A percentile compares a stretch with the other conserved stretches of the same genome.
Evolutionary conservation across 176 grass and related monocot species (phyloP).

Genomic region (Pontederia crassipes): DNA sequence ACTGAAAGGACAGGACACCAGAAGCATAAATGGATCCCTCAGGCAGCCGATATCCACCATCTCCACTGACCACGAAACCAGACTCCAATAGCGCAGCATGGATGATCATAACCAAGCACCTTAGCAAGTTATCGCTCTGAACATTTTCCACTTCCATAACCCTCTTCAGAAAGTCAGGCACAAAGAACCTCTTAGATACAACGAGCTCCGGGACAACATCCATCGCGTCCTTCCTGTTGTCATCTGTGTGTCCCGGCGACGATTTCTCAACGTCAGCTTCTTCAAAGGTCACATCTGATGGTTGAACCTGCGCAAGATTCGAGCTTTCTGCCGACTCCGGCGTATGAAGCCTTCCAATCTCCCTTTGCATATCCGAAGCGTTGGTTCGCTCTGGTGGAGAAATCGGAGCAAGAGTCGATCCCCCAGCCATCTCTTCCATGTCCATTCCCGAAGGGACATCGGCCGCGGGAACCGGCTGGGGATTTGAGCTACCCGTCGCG

Average conservation of each 20-base stretch:
- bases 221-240: conserved; percentile 7
- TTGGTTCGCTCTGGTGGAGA: no score
- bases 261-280: neutral
- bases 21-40: conserved; percentile 28
- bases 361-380: no score
- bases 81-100: conserved; percentile 56
- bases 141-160: conserved; percentile 29
- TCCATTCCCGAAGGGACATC: no score
- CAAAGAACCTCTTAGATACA: neutral
- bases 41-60: conserved; percentile 18
- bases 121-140: conserved; percentile 12
- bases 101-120: conserved; percentile 34
- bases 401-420: no score
- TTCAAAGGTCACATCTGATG: neutral
- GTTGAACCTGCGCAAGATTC: neutral
- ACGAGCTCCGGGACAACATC: conserved; percentile 5
- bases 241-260: neutral
- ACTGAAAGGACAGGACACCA: conserved; percentile 31
- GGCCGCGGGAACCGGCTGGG: neutral
- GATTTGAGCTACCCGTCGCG: neutral
- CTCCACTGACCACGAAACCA: conserved; percentile 24
- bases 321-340: neutral
- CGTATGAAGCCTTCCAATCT: no score
- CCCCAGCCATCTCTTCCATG: no score
- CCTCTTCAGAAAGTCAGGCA: conserved; percentile 29